Evolutionary conservation across 768 basidiomycete genomes (phyloP).

Genomic region (Tulasnella sp.): DNA sequence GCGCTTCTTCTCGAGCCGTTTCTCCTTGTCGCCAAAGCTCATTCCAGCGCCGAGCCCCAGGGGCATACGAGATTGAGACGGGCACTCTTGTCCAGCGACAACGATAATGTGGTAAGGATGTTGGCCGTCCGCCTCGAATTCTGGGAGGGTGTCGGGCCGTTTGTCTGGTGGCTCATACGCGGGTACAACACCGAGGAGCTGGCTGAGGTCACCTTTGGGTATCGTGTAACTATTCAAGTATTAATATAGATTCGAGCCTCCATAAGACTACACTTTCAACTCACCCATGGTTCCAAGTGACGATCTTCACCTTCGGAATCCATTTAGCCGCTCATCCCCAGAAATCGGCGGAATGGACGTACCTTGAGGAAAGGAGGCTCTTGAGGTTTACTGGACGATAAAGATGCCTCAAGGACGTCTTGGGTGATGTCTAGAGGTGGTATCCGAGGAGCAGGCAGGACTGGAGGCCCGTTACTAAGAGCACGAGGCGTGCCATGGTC

Average conservation of each 20-base stretch:
- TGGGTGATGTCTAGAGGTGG: conserved; percentile 22
- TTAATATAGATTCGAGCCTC: neutral
- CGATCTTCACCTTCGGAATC: conserved; percentile 12
- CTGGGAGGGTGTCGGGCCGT: conserved; percentile 25
- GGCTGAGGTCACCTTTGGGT: conserved; percentile 35
- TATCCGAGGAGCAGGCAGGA: conserved; percentile 14
- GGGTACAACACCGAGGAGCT: conserved; percentile 34
- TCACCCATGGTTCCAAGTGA: conserved; percentile 37
- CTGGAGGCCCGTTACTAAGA: conserved; percentile 19
- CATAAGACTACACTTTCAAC: neutral
- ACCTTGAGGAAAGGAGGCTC: conserved; percentile 33
- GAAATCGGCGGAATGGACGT: neutral
- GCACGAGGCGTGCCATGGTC: conserved; percentile 10
- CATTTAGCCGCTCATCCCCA: neutral
- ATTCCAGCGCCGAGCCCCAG: conserved; percentile 34
- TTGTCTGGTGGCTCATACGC: conserved; percentile 26
- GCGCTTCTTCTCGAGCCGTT: conserved; percentile 30
- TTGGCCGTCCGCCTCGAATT: conserved; percentile 32
- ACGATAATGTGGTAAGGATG: conserved; percentile 37
- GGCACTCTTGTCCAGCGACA: conserved; percentile 37
- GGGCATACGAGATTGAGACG: conserved; percentile 34
- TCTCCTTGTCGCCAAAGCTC: conserved; percentile 32
- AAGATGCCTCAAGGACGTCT: neutral
- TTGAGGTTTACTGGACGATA: neutral
- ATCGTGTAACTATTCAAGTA: conserved; percentile 19